Evolutionary conservation across 2,329 filamentous ascomycete genomes (phyloP).

Genomic region (Fusarium neocosmosporiellum): DNA sequence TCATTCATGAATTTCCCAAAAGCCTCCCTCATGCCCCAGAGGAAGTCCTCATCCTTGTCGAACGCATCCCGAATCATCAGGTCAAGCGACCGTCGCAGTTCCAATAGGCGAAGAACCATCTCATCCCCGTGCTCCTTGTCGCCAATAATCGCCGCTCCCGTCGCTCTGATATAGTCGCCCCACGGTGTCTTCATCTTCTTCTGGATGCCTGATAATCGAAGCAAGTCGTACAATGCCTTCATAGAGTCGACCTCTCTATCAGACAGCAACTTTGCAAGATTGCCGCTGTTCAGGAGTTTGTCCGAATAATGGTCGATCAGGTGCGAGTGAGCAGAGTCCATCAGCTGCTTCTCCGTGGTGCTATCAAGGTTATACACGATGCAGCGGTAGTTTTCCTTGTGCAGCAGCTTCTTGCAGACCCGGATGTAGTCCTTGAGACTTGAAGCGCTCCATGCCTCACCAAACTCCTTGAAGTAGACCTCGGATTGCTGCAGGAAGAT

Average conservation of each 20-base stretch:
- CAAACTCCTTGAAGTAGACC: conserved; percentile 76
- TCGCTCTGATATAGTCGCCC: conserved; percentile 79
- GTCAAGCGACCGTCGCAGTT: conserved; percentile 84
- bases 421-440: conserved; percentile 81
- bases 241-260: conserved; percentile 76
- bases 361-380: conserved; percentile 85
- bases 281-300: conserved; percentile 72
- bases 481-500: conserved; percentile 75
- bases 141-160: conserved; percentile 82
- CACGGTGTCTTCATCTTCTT: conserved; percentile 78
- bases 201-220: conserved; percentile 78
- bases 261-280: conserved; percentile 79
- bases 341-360: conserved; percentile 81
- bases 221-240: conserved; percentile 80
- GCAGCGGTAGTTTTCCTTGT: conserved; percentile 79
- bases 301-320: conserved; percentile 76
- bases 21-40: conserved; percentile 82
- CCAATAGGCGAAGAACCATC: conserved; percentile 87
- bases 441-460: conserved; percentile 70
- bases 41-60: conserved; percentile 78
- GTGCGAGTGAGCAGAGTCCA: conserved; percentile 77
- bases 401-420: conserved; percentile 75
- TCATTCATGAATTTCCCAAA: conserved; percentile 96
- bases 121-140: conserved; percentile 82
- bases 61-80: conserved; percentile 82